Evolutionary conservation across 1,284 basidiomycete species (phyloP).

Genomic region (Leucoagaricus sp.): DNA sequence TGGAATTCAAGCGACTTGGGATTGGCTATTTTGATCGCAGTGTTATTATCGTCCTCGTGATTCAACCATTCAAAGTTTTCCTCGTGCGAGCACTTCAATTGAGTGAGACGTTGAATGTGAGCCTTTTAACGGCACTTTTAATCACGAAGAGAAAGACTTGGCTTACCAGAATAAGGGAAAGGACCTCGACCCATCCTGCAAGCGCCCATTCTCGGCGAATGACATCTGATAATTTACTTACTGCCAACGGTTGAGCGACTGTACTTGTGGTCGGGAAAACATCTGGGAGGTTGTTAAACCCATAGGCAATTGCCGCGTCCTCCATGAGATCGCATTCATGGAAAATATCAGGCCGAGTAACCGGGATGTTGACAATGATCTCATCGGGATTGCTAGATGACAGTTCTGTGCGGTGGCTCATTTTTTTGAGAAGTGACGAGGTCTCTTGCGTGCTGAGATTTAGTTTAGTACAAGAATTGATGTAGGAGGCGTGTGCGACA

Average conservation of each 20-base stretch:
- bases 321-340: conserved; percentile 99
- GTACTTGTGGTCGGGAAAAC: conserved; percentile 95
- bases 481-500: conserved; percentile 84
- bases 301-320: conserved; percentile 96
- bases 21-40: conserved; percentile 91
- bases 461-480: conserved; percentile 95
- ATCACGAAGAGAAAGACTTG: not conserved
- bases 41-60: conserved; percentile 77
- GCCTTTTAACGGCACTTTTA: not conserved
- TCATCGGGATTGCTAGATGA: conserved; percentile 58
- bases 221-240: conserved; percentile 91
- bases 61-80: conserved; percentile 97
- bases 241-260: conserved; percentile 88
- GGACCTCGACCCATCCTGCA: conserved; percentile 94
- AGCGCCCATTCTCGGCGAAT: conserved; percentile 90
- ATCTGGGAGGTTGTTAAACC: conserved; percentile 95
- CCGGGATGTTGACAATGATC: conserved; percentile 78
- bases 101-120: conserved; percentile 9
- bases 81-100: conserved; percentile 89
- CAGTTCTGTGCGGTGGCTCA: conserved; percentile 66
- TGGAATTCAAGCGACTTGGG: conserved; percentile 98
- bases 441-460: conserved; percentile 64
- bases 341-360: conserved; percentile 94
- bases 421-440: conserved; percentile 68
- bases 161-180: conserved; percentile 89